Evolutionary conservation across 192 early-diverging fungal species (phyloP).

Genomic region (Coemansia sp.): DNA sequence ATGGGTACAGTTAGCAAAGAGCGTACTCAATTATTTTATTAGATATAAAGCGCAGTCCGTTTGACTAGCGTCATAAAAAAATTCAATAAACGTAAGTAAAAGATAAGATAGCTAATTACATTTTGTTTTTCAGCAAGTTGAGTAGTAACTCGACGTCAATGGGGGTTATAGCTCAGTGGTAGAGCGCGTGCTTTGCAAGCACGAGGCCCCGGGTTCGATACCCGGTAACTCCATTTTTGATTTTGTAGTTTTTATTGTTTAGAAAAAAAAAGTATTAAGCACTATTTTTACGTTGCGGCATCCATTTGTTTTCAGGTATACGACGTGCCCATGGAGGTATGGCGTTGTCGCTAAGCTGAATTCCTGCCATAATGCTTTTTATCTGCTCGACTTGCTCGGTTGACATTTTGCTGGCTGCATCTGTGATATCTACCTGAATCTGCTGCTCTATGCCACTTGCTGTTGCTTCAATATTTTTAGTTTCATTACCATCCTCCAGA

Average conservation of each 20-base stretch:
- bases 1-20: too few species aligned
- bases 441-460: slow-evolving; percentile 1
- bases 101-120: neutral
- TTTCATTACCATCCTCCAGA: neutral
- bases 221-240: slow-evolving; percentile 22
- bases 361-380: slow-evolving; percentile 41
- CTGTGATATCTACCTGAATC: slow-evolving; percentile 15
- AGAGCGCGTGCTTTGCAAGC: slow-evolving; percentile 37
- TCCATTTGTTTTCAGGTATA: slow-evolving; percentile 42
- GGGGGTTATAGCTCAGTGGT: slow-evolving; percentile 33
- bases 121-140: neutral
- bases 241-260: slow-evolving; percentile 4
- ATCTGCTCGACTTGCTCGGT: slow-evolving; percentile 38
- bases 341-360: slow-evolving; percentile 34
- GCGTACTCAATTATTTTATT: too few species aligned
- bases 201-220: slow-evolving; percentile 32
- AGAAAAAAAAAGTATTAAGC: neutral
- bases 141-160: neutral
- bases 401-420: slow-evolving; percentile 18
- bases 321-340: slow-evolving; percentile 44
- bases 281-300: slow-evolving; percentile 30
- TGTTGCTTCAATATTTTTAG: neutral
- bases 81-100: neutral
- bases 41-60: too few species aligned
- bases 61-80: too few species aligned